Evolutionary conservation across 2,329 filamentous ascomycete genomes (phyloP).

Genomic region (Colletotrichum sansevieriae): DNA sequence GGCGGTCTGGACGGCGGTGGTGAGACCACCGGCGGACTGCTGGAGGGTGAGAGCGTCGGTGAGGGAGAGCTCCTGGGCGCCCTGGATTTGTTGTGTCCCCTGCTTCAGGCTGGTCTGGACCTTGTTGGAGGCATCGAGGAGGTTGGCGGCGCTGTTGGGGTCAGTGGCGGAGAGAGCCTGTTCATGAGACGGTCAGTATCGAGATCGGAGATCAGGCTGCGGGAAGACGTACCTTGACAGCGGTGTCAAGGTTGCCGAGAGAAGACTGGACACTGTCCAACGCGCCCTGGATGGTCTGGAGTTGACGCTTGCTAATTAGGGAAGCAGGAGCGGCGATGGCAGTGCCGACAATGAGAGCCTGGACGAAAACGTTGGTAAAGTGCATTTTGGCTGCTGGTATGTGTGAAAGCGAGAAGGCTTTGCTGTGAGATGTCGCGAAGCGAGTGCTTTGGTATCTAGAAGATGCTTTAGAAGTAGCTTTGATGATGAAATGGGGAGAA

Average conservation of each 20-base stretch:
- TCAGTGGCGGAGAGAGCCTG: conserved; percentile 57
- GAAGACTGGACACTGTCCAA: conserved; percentile 70
- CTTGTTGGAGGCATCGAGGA: conserved; percentile 45
- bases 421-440: neutral
- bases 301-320: conserved; percentile 53
- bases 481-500: conserved; percentile 26
- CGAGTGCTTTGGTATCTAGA: neutral
- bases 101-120: conserved; percentile 42
- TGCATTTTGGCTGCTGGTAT: conserved; percentile 42
- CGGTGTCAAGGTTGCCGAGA: conserved; percentile 64
- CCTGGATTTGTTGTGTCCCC: conserved; percentile 47
- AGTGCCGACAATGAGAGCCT: conserved; percentile 65
- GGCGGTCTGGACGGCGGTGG: conserved; percentile 43
- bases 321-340: conserved; percentile 56
- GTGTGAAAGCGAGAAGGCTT: neutral
- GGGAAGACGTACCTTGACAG: conserved; percentile 32
- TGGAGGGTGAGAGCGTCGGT: conserved; percentile 44
- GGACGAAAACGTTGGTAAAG: conserved; percentile 56
- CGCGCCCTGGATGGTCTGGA: conserved; percentile 68
- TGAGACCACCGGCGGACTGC: conserved; percentile 43
- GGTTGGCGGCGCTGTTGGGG: conserved; percentile 59
- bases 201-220: rapidly evolving
- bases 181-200: neutral
- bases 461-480: neutral
- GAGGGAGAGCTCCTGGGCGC: conserved; percentile 44